phyloP scores from a whole-genome alignment of 2,329 filamentous ascomycete species.

The Penicillium sp. region DNA sequence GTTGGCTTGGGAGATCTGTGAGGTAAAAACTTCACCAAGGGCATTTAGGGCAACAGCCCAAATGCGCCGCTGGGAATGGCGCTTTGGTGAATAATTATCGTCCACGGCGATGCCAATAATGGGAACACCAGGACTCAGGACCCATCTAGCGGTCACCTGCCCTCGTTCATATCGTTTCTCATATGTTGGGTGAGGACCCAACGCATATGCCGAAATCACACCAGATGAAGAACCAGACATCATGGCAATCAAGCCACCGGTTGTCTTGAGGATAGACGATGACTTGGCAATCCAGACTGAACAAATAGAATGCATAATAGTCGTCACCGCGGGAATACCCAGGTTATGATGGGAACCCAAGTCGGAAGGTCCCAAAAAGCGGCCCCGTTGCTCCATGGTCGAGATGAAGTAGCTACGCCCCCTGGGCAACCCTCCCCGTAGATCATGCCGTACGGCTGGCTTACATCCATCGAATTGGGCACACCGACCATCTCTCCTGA shows the following conservation, averaged over 20 bases:
- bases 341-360: slow-evolving; percentile 58
- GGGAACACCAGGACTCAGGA: slow-evolving; percentile 84
- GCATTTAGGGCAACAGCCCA: slow-evolving; percentile 96
- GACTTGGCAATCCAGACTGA: slow-evolving; percentile 90
- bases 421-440: slow-evolving; percentile 83
- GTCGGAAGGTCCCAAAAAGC: slow-evolving; percentile 62
- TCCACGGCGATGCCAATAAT: slow-evolving; percentile 81
- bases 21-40: slow-evolving; percentile 87
- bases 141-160: slow-evolving; percentile 82
- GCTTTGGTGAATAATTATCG: slow-evolving; percentile 68
- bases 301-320: slow-evolving; percentile 65
- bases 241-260: slow-evolving; percentile 73
- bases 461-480: slow-evolving; percentile 87
- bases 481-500: slow-evolving; percentile 68
- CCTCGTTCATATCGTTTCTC: slow-evolving; percentile 62
- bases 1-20: slow-evolving; percentile 60
- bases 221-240: slow-evolving; percentile 78
- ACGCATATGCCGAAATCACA: slow-evolving; percentile 72
- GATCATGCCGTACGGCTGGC: slow-evolving; percentile 74
- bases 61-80: slow-evolving; percentile 64
- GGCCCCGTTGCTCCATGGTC: slow-evolving; percentile 67
- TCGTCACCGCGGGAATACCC: slow-evolving; percentile 71
- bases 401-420: slow-evolving; percentile 75
- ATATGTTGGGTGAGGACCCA: slow-evolving; percentile 58
- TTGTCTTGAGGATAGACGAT: slow-evolving; percentile 62